Evolutionary conservation across 176 grass and related monocot species (phyloP).

Genomic region (Pharus latifolius): DNA sequence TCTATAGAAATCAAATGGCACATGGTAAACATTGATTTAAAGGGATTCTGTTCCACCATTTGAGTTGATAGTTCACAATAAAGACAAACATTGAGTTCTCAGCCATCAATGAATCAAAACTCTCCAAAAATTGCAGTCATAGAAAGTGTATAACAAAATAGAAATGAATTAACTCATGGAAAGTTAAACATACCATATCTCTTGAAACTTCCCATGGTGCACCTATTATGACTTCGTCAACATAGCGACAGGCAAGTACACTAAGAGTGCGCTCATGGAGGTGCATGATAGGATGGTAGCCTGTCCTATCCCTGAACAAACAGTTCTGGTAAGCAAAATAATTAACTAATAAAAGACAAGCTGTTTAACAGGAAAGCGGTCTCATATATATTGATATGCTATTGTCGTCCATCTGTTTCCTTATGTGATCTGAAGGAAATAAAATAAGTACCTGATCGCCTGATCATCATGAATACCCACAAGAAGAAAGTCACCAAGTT

Average conservation of each 20-base stretch:
- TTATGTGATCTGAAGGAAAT: not conserved
- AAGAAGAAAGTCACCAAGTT: constrained; percentile 92
- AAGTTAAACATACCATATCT: constrained; percentile 63
- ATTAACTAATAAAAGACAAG: not conserved
- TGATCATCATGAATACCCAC: constrained; percentile 90
- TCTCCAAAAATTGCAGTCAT: no score
- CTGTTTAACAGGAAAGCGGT: not conserved
- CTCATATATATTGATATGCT: not conserved
- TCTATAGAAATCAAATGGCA: no score
- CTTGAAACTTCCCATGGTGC: constrained; percentile 87
- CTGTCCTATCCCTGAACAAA: constrained; percentile 66
- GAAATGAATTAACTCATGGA: not conserved
- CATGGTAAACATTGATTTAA: no score
- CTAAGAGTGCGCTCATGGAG: constrained; percentile 91
- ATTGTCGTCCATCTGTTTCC: not conserved
- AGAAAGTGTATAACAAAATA: not conserved
- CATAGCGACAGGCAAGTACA: constrained; percentile 87
- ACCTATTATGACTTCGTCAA: constrained; percentile 96
- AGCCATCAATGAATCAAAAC: no score
- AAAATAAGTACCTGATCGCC: constrained; percentile 48
- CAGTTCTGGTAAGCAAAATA: constrained; percentile 8
- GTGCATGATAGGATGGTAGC: constrained; percentile 62
- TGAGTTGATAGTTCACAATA: no score
- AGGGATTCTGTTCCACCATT: no score
- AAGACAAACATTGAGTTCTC: no score